Base-by-base conservation (phyloP, 768 basidiomycete species). In the Agaricus sinodeliciosus region DNA sequence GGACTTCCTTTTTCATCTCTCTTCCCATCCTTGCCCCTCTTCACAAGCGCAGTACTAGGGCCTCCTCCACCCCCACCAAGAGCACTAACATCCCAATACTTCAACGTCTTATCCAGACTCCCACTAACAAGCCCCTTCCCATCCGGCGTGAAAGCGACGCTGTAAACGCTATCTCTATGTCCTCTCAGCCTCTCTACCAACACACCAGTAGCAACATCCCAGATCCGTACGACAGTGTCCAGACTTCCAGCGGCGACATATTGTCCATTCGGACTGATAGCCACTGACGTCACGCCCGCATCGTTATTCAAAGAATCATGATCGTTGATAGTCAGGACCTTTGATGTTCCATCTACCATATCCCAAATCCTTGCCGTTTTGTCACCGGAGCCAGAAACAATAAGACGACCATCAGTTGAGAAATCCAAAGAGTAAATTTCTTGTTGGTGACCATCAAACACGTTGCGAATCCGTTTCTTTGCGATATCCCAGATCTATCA, bases 391-490 rank as follows among this genome's bases (percentile, higher is more conserved):
- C 90, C 91, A 4, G 88, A 91, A n/a, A 92, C 87, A 55, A 94
- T 84, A 56, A 85, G 76, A 11, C 81, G 75, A 3, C 92, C 91
- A 58, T 92, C 88, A 9, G 75, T 67, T 2, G 90, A 89, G 66
- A 93, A 94, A 63, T 88, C 90, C 55, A 94, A 82, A 4, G 91
- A 90, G 68, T 94, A 94, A 59, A 94, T 91, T 63, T 94, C 91
- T 63, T 90, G 88, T 60, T 81, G 80, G 69, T 94, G 92, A 3
- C 91, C 92, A 56, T 86, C 83, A 58, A 94, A 90, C 11, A 87
- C 72, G 47, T 78, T 81, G 48, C 82, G 79, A 60, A 93, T 89
- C 31, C 78, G 79, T 58, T 84, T 82, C 61, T 80, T 82, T 43
- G 75, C 75, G 56, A 94, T 89, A 63, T 93, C 90, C 91, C 91